Conservation (phyloP, 2,329 filamentous ascomycete species). For the Fusarium sp. region DNA sequence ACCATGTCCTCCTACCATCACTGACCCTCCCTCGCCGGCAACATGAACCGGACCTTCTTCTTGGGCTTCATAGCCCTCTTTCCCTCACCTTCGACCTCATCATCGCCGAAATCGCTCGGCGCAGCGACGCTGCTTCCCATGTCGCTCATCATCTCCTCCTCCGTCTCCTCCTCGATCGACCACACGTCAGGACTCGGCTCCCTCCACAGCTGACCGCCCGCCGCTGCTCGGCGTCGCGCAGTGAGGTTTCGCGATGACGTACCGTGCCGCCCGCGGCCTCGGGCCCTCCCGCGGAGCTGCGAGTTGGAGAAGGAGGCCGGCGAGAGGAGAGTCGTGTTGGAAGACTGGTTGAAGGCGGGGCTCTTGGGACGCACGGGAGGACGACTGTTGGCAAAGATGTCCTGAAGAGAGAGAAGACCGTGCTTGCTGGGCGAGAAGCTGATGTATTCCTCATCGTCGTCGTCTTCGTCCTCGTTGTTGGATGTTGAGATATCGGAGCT, state of each 20-base stretch:
- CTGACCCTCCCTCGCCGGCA: constrained; percentile 53
- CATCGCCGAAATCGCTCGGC: constrained; percentile 46
- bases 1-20: not conserved
- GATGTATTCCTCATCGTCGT: constrained; percentile 61
- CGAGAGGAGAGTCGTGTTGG: constrained; percentile 43
- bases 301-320: constrained; percentile 41
- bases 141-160: constrained; percentile 60
- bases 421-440: constrained; percentile 55
- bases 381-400: constrained; percentile 52
- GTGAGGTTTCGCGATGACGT: constrained; percentile 43
- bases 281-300: constrained; percentile 44
- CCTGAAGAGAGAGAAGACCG: constrained; percentile 54
- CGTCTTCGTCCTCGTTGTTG: constrained; percentile 58
- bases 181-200: constrained; percentile 67
- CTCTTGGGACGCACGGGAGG: constrained; percentile 45
- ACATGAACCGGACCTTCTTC: constrained; percentile 65
- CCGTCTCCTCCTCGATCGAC: constrained; percentile 66
- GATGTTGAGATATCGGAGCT: constrained; percentile 53
- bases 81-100: constrained; percentile 23
- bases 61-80: constrained; percentile 57
- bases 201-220: constrained; percentile 56
- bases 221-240: constrained; percentile 48
- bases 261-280: constrained; percentile 44
- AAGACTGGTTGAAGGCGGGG: constrained; percentile 45
- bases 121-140: constrained; percentile 46